Evolutionary conservation across 2,329 filamentous ascomycete species (phyloP), one percentile per base, ranked within the genome.

Genomic region (Xylogone sp.): DNA sequence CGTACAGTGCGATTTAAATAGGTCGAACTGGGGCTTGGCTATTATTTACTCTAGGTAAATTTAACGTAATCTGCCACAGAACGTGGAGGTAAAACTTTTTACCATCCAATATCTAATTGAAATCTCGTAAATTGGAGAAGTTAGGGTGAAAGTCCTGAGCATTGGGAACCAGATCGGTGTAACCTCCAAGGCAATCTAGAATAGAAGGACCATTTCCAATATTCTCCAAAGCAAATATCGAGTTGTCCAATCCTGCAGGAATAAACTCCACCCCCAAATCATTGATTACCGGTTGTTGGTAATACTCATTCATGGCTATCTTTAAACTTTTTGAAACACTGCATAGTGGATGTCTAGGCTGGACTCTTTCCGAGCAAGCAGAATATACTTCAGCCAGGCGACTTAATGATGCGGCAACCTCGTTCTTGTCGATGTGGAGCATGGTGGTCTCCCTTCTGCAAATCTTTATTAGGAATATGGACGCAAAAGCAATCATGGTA

Each of bases 401-500:
- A 21, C 18, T 45, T 20, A 45, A 21, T 27, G 43, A 20, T 12
- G 16, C 27, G 21, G 18, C 24, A 6, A 45, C 21, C 43, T 45
- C 43, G 21, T 45, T 45, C 21, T 45, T 45, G 21, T 45, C 43
- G 1, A 45, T 16, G 16, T 24, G 10, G 21, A 20, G 27, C 21
- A 45, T 27, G 27, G 43, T 24, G 13, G 43, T 13, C 27, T 45
- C 43, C 27, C 27, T 21, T 7, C 43, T 21, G 7, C 43, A 45
- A 2, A 21, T 21, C 27, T 45, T 45, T 12, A 45, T 45, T 24
- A 45, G 19, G 10, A 29, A 45, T 2, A 45, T 29, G 27, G 43
- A 45, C n/a, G 43, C 43, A 19, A 45, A 45, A 29, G 43, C 43
- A 27, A 45, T 45, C 43, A 45, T 45, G 21, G 43, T 45, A 45